These are phyloP conservation scores for Neoboletus brunneissimus DNA, from an alignment of 768 basidiomycete genomes.

Conservation along the genomic window DNA sequence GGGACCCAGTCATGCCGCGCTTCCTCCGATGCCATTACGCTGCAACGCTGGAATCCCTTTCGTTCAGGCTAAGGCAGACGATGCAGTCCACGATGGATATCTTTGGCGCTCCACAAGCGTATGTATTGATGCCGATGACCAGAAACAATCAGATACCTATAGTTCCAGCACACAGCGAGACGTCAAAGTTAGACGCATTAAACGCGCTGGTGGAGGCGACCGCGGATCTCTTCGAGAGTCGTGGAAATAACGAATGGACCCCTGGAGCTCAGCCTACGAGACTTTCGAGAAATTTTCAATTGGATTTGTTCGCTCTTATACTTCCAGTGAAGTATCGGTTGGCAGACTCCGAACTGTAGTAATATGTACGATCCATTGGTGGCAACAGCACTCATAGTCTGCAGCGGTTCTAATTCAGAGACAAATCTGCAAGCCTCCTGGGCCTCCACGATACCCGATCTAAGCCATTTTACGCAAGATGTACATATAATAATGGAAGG, in stretches of 20 bases:
- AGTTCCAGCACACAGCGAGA: conserved; percentile 20
- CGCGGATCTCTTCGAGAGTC: conserved; percentile 13
- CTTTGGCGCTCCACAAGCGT: no score
- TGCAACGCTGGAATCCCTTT: neutral
- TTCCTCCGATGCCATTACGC: neutral
- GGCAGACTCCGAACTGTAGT: conserved; percentile 6
- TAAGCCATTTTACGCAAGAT: conserved; percentile 45
- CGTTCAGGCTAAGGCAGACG: no score
- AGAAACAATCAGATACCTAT: conserved; percentile 32
- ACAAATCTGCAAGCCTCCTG: neutral
- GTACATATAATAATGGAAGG: conserved; percentile 84
- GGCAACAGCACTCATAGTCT: neutral
- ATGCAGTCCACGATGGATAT: no score
- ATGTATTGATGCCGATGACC: no score
- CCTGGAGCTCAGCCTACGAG: neutral
- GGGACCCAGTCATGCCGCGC: neutral
- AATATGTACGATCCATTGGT: neutral
- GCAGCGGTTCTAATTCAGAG: neutral
- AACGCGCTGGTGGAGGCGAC: conserved; percentile 23
- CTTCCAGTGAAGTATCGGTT: conserved; percentile 17
- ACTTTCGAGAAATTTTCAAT: neutral
- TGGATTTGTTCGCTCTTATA: no score
- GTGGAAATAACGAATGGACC: conserved; percentile 15
- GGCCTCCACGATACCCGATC: neutral
- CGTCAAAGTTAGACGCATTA: conserved; percentile 28